Base-by-base conservation (phyloP, 306 rosid species). In the Luffa aegyptiaca region DNA sequence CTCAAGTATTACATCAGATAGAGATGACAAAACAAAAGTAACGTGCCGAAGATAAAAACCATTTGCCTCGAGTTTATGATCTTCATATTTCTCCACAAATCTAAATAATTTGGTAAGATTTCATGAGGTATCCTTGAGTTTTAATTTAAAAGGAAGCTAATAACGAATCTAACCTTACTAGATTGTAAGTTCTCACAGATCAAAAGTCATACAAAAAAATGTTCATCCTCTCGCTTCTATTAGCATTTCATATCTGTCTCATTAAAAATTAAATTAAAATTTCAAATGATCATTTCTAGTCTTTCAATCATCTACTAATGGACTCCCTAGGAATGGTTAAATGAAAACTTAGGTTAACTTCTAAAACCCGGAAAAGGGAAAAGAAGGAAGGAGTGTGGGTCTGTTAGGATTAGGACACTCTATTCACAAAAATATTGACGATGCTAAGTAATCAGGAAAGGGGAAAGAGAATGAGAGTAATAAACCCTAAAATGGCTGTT, bases 401-500 rank as follows among this genome's bases (percentile, higher is more conserved):
- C 51, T 66, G 74, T 41, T 18, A 10, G 41, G 68, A 61, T 41
- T 18, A 10, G 41, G 68, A 61, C 68, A 61, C 68, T 31, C 68
- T 17, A 5, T 41, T 26, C 68, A 11, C 41, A 8, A 61, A 61
- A 61, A 31, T 13, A 62, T 31, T 21, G 75, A 69, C 53, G 56
- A 70, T 44, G 53, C 75, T 20, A 44, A 72, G 59, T 16, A 49
- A 26, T 49, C 61, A 49, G 16, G 26, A 16, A 35, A 73, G 14
- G 26, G 45, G 44, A 73, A 64, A 49, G 31, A 71, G 56, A 72
- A 36, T 11, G 36, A 10, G 77, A 73, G 64, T 36, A 53, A 52
- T 53, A 75, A 75, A 52, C 79, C 79, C 79, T 75, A 75, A 75
- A 35, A 75, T 35, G 44, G 26, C 6, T 18, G 49, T 49, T 6